phyloP scores from a whole-genome alignment of 805 yeast genomes.

The Yamadazyma paraphyllophila region DNA sequence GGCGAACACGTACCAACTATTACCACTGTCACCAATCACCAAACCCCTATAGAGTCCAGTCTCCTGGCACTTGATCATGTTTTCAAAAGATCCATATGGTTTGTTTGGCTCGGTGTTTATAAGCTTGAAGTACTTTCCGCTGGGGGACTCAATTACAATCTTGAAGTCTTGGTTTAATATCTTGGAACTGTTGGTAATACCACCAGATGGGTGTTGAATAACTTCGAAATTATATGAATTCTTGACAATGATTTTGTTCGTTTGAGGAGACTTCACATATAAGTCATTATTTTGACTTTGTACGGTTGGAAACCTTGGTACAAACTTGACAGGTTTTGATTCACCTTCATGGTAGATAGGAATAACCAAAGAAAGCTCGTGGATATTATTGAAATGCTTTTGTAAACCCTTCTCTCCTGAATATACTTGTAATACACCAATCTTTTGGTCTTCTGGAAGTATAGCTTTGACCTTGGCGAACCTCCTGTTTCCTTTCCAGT shows the following conservation, averaged over 20 bases:
- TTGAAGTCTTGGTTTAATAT: slow-evolving; percentile 46
- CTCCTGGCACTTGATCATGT: slow-evolving; percentile 63
- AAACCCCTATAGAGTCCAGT: slow-evolving; percentile 81
- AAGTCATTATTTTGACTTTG: slow-evolving; percentile 68
- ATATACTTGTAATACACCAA: slow-evolving; percentile 74
- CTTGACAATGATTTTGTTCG: slow-evolving; percentile 53
- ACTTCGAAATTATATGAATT: slow-evolving; percentile 66
- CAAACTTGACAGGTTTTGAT: slow-evolving; percentile 62
- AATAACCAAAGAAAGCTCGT: slow-evolving; percentile 69
- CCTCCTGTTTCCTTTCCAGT: slow-evolving; percentile 62
- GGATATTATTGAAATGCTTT: slow-evolving; percentile 53
- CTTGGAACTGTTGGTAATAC: slow-evolving; percentile 40
- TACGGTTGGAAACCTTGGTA: slow-evolving; percentile 69
- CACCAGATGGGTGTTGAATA: slow-evolving; percentile 56
- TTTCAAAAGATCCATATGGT: slow-evolving; percentile 57
- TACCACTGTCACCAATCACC: slow-evolving; percentile 72
- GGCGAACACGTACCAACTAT: slow-evolving; percentile 84
- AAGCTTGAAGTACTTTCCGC: slow-evolving; percentile 71
- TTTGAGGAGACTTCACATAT: slow-evolving; percentile 84
- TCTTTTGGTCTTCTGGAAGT: slow-evolving; percentile 63
- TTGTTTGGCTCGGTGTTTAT: slow-evolving; percentile 45
- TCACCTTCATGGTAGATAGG: slow-evolving; percentile 74
- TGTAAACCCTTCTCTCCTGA: slow-evolving; percentile 65
- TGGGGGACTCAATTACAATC: slow-evolving; percentile 77
- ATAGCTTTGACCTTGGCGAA: slow-evolving; percentile 77